Percentiles rank a stretch among this genome's conserved stretches.
phyloP scores from a whole-genome alignment of 164 flowering plant species.

The Aristolochia fimbriata region DNA sequence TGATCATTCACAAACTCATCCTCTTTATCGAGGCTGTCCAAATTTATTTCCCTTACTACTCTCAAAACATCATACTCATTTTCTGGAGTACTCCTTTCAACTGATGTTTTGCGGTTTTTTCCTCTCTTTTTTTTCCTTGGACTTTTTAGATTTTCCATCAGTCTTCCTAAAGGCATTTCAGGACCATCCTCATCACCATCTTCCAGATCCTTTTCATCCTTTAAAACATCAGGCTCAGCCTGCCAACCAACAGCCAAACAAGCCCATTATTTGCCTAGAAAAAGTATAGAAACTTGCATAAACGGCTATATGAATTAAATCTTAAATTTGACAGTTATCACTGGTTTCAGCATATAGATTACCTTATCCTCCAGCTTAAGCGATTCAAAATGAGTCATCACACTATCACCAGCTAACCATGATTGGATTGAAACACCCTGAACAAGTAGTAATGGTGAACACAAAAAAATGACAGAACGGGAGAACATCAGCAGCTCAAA shows the following conservation, averaged over 20 bases:
- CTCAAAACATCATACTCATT: slow-evolving; percentile 66
- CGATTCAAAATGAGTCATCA: slow-evolving; percentile 60
- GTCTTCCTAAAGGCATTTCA: slow-evolving; percentile 79
- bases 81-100: slow-evolving; percentile 28
- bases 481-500: too few relatives aligned
- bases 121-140: slow-evolving; percentile 34
- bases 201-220: slow-evolving; percentile 30
- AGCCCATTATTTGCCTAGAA: slow-evolving; percentile 5
- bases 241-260: slow-evolving; percentile 28
- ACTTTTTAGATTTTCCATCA: slow-evolving; percentile 52
- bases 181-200: slow-evolving; percentile 59
- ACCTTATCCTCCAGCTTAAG: slow-evolving; percentile 45
- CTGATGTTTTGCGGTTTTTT: slow-evolving; percentile 30
- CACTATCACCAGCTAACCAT: slow-evolving; percentile 74
- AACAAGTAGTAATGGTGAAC: slow-evolving; percentile 4
- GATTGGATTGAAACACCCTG: slow-evolving; percentile 43
- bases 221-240: slow-evolving; percentile 18
- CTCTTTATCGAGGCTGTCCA: slow-evolving; percentile 32
- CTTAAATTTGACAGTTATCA: not conserved
- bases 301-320: not conserved
- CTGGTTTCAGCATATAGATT: not conserved
- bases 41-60: slow-evolving; percentile 79
- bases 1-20: slow-evolving; percentile 19
- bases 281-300: not conserved
- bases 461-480: slow-evolving; percentile 1